A percentile compares a stretch with the other conserved stretches of the same genome.
These are phyloP conservation scores for Houttuynia cordata DNA, from an alignment of 164 flowering plant genomes.

Conservation along the genomic window DNA sequence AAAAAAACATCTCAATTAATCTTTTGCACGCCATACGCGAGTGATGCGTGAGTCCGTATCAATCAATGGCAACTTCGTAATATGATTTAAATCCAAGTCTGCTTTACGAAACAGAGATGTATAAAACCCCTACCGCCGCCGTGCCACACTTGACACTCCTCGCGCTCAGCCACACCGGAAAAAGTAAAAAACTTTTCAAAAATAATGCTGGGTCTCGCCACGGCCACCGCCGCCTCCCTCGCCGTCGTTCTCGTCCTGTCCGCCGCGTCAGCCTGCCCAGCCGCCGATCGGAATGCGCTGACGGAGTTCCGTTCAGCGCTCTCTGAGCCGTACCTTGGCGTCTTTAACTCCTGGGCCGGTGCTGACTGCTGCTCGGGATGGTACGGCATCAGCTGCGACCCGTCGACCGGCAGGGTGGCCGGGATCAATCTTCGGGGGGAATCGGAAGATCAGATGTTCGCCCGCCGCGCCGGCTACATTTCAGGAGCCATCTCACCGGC, in stretches of 20 bases:
- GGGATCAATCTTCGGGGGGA: slow-evolving; percentile 81
- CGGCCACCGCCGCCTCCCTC: background rate
- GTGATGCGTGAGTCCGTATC: no score
- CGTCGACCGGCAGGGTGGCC: slow-evolving; percentile 41
- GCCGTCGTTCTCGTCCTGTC: slow-evolving; percentile 43
- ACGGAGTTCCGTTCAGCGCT: slow-evolving; percentile 46
- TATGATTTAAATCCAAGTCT: no score
- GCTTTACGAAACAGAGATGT: no score
- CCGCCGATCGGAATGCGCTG: slow-evolving; percentile 61
- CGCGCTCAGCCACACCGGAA: no score
- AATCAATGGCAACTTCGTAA: no score
- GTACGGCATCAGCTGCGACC: slow-evolving; percentile 86
- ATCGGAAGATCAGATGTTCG: slow-evolving; percentile 70
- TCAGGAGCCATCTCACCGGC: slow-evolving; percentile 68
- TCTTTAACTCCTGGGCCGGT: slow-evolving; percentile 79
- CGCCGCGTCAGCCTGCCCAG: no score
- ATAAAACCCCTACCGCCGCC: no score
- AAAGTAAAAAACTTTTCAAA: no score
- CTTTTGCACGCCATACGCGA: no score
- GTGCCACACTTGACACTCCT: no score
- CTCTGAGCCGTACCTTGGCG: slow-evolving; percentile 51
- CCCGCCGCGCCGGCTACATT: slow-evolving; percentile 71
- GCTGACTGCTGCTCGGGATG: slow-evolving; percentile 61
- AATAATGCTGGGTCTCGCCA: background rate
- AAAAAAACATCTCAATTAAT: no score